Conservation (phyloP, 768 basidiomycete genomes). For the Naganishia kalamii region DNA sequence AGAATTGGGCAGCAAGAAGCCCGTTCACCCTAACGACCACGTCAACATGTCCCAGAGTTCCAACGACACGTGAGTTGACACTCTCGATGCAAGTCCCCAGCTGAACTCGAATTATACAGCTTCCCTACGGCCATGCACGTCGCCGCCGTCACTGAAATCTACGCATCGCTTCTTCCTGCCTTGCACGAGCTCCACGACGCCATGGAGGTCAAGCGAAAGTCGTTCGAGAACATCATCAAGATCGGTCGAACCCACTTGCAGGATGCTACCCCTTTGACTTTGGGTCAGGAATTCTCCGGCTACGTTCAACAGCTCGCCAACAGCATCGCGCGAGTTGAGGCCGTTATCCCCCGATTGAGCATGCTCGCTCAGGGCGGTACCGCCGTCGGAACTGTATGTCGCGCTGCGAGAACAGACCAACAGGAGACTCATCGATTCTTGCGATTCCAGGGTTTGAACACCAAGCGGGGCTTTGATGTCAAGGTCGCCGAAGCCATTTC, state of each 20-base stretch:
- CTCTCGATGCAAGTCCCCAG: not conserved
- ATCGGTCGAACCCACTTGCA: conserved; percentile 95
- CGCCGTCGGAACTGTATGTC: conserved; percentile 87
- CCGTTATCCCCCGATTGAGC: conserved; percentile 74
- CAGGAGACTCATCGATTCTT: not conserved
- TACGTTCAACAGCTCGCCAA: conserved; percentile 92
- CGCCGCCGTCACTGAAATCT: conserved; percentile 84
- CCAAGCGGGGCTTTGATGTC: conserved; percentile 90
- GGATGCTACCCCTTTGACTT: conserved; percentile 95
- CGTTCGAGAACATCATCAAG: conserved; percentile 89
- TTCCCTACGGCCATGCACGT: conserved; percentile 99
- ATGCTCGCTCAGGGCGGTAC: conserved; percentile 95
- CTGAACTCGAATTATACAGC: conserved; percentile 50
- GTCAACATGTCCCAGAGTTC: conserved; percentile 99
- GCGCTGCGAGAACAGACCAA: not conserved
- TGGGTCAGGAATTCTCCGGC: conserved; percentile 97
- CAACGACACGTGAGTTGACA: conserved; percentile 80
- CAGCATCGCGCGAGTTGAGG: conserved; percentile 77
- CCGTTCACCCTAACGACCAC: conserved; percentile 98
- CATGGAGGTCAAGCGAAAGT: conserved; percentile 70
- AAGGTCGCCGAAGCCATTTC: conserved; percentile 88
- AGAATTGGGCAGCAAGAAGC: conserved; percentile 87
- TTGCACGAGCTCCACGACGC: conserved; percentile 75
- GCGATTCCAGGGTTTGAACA: conserved; percentile 75
- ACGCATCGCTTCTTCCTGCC: conserved; percentile 72